These are phyloP conservation scores for Lodderomyces jiufengensis DNA, from an alignment of 1,139 yeast genomes.

Conservation along the genomic window DNA sequence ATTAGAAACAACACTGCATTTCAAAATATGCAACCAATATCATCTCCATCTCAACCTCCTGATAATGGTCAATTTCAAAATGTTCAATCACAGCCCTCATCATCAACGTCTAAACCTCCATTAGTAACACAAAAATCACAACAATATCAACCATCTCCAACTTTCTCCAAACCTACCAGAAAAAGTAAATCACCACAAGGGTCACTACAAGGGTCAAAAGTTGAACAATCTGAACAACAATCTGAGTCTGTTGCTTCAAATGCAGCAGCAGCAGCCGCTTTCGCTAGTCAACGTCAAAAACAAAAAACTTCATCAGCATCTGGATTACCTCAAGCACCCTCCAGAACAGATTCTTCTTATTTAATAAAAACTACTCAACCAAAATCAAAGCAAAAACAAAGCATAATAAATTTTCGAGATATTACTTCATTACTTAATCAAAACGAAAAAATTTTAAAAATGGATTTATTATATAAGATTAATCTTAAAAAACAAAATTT, in stretches of 20 bases:
- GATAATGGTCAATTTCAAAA: too few species aligned
- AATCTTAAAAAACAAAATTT: conserved; percentile 26
- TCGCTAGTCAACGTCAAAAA: conserved; percentile 7
- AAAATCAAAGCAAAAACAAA: conserved; percentile 1
- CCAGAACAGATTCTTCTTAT: conserved; percentile 14
- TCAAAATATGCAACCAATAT: conserved; percentile 4
- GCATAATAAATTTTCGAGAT: conserved; percentile 29
- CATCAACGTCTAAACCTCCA: not conserved
- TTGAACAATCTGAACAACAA: conserved; percentile 13
- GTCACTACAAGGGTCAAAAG: conserved; percentile 2
- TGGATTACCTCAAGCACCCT: not conserved
- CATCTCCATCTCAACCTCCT: conserved; percentile 1
- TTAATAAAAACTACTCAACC: conserved; percentile 1
- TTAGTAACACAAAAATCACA: too few species aligned
- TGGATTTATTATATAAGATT: conserved; percentile 40
- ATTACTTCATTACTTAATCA: conserved; percentile 30
- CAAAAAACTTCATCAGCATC: conserved; percentile 4
- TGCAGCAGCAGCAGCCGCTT: conserved; percentile 15
- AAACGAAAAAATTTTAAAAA: conserved; percentile 41
- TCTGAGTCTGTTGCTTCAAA: conserved; percentile 8
- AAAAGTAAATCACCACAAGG: conserved; percentile 6
- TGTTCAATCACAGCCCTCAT: not conserved
- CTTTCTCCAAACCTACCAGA: conserved; percentile 5
- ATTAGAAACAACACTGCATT: conserved; percentile 14
- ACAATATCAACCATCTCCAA: conserved; percentile 9